Conservation (phyloP, 2,329 filamentous ascomycete genomes). For the Epichloe gansuensis region DNA sequence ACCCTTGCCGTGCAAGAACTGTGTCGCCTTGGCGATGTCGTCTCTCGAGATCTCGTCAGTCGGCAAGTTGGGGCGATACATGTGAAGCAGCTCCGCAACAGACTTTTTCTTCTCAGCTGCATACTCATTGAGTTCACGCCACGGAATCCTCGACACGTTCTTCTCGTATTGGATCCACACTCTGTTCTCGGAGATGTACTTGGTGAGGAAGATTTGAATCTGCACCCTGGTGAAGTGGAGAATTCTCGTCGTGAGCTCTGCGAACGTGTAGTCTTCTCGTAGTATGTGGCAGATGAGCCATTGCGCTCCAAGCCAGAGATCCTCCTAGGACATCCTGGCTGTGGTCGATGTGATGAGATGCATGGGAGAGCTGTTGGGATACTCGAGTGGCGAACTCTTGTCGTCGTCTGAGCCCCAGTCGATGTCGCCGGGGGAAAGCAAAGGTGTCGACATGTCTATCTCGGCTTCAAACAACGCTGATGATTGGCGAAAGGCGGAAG, state of each 20-base stretch:
- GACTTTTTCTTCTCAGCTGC: conserved; percentile 6
- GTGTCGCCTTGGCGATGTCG: conserved; percentile 8
- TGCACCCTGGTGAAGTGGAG: conserved; percentile 12
- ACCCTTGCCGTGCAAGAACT: conserved; percentile 9
- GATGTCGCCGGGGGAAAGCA: conserved; percentile 3
- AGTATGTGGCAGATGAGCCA: conserved; percentile 16
- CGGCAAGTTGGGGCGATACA: conserved; percentile 12
- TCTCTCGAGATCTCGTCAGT: conserved; percentile 12
- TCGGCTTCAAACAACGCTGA: neutral
- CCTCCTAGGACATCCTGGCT: conserved; percentile 11
- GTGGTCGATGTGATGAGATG: neutral
- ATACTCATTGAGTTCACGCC: conserved; percentile 4
- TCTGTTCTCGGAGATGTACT: conserved; percentile 11
- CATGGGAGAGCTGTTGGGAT: neutral
- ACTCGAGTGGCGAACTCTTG: neutral
- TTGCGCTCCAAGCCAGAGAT: conserved; percentile 12
- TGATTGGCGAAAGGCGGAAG: neutral
- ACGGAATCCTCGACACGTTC: conserved; percentile 6
- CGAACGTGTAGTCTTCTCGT: conserved; percentile 10
- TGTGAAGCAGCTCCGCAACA: conserved; percentile 6
- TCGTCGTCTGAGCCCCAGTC: conserved; percentile 8
- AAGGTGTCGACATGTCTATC: neutral
- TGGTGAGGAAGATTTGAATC: conserved; percentile 11
- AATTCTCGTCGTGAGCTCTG: conserved; percentile 8
- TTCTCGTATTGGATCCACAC: conserved; percentile 12